Conservation (phyloP, 805 yeast species). For the Ogataea trehaloabstinens region DNA sequence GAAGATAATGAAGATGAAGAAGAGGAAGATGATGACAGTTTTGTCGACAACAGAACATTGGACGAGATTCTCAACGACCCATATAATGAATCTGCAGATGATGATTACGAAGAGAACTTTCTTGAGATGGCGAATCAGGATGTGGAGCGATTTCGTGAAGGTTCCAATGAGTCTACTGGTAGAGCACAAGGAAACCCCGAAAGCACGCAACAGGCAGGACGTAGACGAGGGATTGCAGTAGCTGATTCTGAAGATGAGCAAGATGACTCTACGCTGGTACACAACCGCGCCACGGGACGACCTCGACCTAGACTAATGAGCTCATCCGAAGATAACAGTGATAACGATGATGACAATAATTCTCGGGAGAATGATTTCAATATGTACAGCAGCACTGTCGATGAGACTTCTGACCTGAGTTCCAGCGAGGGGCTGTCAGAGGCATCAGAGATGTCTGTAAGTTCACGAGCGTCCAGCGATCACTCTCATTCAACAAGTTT, state of each 20-base stretch:
- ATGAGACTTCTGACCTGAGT: no score
- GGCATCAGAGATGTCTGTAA: no score
- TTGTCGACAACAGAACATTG: conserved; percentile 4
- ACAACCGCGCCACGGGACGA: neutral
- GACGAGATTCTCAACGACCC: conserved; percentile 4
- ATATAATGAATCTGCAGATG: conserved; percentile 2
- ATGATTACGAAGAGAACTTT: conserved; percentile 2
- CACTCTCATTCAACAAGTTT: no score
- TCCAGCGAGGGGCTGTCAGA: no score
- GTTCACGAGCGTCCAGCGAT: no score
- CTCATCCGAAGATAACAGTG: conserved; percentile 1
- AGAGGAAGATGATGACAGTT: conserved; percentile 10
- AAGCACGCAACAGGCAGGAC: no score
- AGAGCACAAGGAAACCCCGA: no score
- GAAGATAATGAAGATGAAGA: conserved; percentile 5
- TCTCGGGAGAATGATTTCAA: no score
- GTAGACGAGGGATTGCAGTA: neutral
- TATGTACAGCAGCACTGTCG: no score
- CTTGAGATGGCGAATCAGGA: neutral
- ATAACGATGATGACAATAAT: neutral
- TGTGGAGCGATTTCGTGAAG: conserved; percentile 1
- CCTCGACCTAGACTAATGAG: neutral
- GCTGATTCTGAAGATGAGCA: neutral
- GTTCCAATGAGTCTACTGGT: neutral
- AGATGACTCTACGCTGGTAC: neutral